Conservation (phyloP, 495 filamentous ascomycete genomes). For the Aspergillus bertholletiae region DNA sequence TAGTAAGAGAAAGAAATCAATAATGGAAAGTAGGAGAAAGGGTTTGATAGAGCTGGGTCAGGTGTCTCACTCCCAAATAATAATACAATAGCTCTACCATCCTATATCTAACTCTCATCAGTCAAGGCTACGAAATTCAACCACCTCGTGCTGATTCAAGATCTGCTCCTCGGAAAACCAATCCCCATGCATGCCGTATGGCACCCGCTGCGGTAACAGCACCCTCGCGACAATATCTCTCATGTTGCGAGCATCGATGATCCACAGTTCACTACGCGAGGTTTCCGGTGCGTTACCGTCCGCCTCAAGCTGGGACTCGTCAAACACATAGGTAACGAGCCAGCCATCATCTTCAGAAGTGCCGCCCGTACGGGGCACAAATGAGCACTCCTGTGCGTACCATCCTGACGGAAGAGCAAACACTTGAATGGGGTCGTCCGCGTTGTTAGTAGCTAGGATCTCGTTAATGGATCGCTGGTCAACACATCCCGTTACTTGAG, state of each 20-base stretch:
- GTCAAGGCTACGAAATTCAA: not conserved
- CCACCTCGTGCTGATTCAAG: constrained; percentile 21
- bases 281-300: constrained; percentile 34
- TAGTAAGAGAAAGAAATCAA: no score
- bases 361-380: constrained; percentile 46
- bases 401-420: constrained; percentile 54
- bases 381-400: constrained; percentile 63
- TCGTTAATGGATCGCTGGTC: constrained; percentile 47
- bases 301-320: constrained; percentile 49
- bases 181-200: constrained; percentile 62
- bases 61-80: not conserved
- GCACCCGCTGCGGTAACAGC: constrained; percentile 58
- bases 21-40: no score
- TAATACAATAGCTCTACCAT: not conserved
- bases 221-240: constrained; percentile 50
- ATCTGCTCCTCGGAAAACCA: constrained; percentile 62
- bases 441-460: constrained; percentile 37
- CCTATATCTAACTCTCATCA: not conserved
- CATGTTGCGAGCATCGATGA: constrained; percentile 59
- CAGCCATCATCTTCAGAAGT: constrained; percentile 55
- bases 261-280: constrained; percentile 59
- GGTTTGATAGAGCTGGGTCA: not conserved
- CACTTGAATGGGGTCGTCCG: constrained; percentile 51
- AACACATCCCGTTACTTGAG: constrained; percentile 48
- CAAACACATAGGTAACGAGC: constrained; percentile 60